These are phyloP conservation scores for Polychytrium aggregatum DNA, from an alignment of 192 early-diverging fungal species.

Conservation along the genomic window DNA sequence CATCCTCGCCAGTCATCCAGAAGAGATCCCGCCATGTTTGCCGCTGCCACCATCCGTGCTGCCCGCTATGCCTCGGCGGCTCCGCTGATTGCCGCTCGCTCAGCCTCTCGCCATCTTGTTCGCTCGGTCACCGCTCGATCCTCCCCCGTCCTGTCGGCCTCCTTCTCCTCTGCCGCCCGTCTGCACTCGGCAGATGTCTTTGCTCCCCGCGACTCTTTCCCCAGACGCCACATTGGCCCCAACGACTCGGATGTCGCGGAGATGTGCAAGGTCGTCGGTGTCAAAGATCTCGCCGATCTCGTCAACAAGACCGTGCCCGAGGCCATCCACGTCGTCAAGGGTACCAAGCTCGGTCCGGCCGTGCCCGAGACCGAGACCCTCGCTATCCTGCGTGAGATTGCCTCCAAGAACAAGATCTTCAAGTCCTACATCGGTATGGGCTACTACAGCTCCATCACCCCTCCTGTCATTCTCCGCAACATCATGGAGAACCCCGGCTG, in stretches of 20 bases:
- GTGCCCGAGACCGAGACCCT: slow-evolving; percentile 83
- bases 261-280: slow-evolving; percentile 77
- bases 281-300: slow-evolving; percentile 71
- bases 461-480: slow-evolving; percentile 92
- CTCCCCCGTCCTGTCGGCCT: too few species aligned
- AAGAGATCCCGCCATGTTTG: too few species aligned
- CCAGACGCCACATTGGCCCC: slow-evolving; percentile 76
- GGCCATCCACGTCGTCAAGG: slow-evolving; percentile 59
- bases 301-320: slow-evolving; percentile 73
- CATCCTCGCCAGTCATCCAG: too few species aligned
- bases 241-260: slow-evolving; percentile 55
- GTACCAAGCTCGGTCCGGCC: slow-evolving; percentile 61
- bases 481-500: slow-evolving; percentile 97
- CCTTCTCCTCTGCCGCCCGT: too few species aligned
- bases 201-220: slow-evolving; percentile 36
- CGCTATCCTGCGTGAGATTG: slow-evolving; percentile 70
- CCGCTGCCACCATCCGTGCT: too few species aligned
- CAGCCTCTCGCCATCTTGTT: too few species aligned
- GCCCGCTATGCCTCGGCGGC: too few species aligned
- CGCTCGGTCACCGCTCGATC: too few species aligned
- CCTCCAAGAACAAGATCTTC: slow-evolving; percentile 82
- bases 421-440: slow-evolving; percentile 93
- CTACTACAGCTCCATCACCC: slow-evolving; percentile 82
- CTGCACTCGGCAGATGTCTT: slow-evolving; percentile 11
- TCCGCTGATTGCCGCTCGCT: too few species aligned